Percentiles rank a stretch among this genome's conserved stretches.
phyloP scores from a whole-genome alignment of 257 asterid species.

The Cynanchum wilfordii region DNA sequence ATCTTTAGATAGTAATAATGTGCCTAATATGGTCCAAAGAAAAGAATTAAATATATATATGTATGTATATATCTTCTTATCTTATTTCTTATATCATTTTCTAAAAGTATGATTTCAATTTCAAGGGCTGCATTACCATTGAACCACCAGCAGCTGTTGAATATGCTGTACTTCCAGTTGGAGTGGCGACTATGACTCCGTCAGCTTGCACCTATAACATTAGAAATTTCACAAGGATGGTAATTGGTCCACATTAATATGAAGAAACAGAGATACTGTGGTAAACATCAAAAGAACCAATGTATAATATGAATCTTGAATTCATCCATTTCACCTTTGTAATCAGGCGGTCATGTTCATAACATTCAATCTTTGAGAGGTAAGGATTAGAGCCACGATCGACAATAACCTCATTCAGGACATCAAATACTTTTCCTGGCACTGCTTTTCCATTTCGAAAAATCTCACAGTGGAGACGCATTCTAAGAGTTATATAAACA shows the following conservation, averaged over 20 bases:
- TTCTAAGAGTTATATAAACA: slow-evolving; percentile 86
- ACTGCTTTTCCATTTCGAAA: slow-evolving; percentile 82
- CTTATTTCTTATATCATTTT: background rate
- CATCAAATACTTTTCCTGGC: slow-evolving; percentile 92
- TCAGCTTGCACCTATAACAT: slow-evolving; percentile 87
- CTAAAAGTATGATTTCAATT: too few relatives aligned
- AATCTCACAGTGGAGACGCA: slow-evolving; percentile 96
- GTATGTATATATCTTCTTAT: background rate
- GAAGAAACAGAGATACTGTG: background rate
- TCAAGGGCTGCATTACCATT: slow-evolving; percentile 45
- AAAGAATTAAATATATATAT: background rate
- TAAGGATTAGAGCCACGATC: slow-evolving; percentile 99
- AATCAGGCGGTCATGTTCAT: slow-evolving; percentile 94
- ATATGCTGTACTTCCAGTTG: slow-evolving; percentile 99
- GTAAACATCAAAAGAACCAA: background rate
- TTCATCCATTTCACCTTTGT: slow-evolving; percentile 61
- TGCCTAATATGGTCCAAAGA: background rate
- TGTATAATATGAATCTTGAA: background rate
- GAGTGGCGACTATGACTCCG: slow-evolving; percentile 98
- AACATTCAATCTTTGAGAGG: slow-evolving; percentile 93
- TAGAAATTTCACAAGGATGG: background rate
- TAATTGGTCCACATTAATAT: background rate
- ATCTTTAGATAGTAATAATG: background rate
- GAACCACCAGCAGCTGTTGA: slow-evolving; percentile 99
- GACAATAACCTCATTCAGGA: slow-evolving; percentile 89